These are phyloP conservation scores for Euphrasia confusa DNA, from an alignment of 257 asterid genomes.

Conservation along the genomic window DNA sequence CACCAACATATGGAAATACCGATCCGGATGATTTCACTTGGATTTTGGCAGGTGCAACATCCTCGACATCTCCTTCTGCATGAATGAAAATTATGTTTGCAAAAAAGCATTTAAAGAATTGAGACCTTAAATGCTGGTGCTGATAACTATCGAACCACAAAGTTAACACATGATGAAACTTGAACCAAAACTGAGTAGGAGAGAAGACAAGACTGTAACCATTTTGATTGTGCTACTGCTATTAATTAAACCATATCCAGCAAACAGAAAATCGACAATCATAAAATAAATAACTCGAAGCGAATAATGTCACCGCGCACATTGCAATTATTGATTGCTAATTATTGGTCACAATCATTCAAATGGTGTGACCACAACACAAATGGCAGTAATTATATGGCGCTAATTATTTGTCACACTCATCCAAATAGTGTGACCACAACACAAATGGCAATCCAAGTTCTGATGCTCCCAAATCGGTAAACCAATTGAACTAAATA, in stretches of 20 bases:
- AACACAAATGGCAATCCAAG: no score
- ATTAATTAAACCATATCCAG: not conserved
- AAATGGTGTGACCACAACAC: not conserved
- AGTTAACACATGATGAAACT: constrained; percentile 1
- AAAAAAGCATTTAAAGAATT: constrained; percentile 13
- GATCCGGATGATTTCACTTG: constrained; percentile 63
- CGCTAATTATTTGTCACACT: not conserved
- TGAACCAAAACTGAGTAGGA: not conserved
- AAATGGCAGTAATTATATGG: no score
- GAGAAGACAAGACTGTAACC: not conserved
- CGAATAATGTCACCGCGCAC: not conserved
- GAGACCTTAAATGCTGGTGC: not conserved
- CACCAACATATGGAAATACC: constrained; percentile 89
- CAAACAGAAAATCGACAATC: not conserved
- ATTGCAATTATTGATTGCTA: no score
- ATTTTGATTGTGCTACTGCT: not conserved
- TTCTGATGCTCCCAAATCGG: no score
- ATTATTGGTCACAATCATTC: not conserved
- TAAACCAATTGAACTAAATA: not conserved
- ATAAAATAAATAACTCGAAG: not conserved
- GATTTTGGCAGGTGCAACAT: constrained; percentile 44
- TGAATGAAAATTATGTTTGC: constrained; percentile 13
- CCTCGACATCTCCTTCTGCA: constrained; percentile 72
- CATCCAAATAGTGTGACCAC: not conserved
- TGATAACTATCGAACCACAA: not conserved